A percentile compares a stretch with the other conserved stretches of the same genome.
Evolutionary conservation across 805 yeast genomes (phyloP).

Genomic region (Candida rishiriensis): DNA sequence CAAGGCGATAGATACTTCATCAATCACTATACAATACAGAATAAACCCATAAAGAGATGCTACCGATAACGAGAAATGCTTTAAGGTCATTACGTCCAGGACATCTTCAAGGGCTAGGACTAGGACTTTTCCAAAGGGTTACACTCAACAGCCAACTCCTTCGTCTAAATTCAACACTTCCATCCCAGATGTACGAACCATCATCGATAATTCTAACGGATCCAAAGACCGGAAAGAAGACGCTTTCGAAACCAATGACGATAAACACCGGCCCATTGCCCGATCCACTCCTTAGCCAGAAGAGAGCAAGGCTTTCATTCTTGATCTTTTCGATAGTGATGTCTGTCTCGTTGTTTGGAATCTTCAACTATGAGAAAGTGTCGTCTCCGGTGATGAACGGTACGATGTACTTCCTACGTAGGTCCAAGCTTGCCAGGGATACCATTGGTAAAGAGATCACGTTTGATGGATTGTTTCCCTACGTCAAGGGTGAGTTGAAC

Average conservation of each 20-base stretch:
- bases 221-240: conserved; percentile 18
- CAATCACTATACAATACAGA: too few species aligned
- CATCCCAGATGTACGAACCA: conserved; percentile 18
- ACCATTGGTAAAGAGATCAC: conserved; percentile 71
- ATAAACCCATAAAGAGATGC: too few species aligned
- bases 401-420: conserved; percentile 77
- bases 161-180: neutral
- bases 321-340: conserved; percentile 48
- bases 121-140: too few species aligned
- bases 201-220: conserved; percentile 16
- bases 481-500: conserved; percentile 83
- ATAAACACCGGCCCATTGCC: conserved; percentile 74
- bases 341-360: conserved; percentile 53
- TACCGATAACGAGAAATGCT: too few species aligned
- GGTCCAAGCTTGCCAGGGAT: conserved; percentile 61
- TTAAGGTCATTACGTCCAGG: too few species aligned
- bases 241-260: conserved; percentile 43
- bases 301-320: conserved; percentile 51
- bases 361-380: conserved; percentile 90
- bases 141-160: too few species aligned
- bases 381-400: conserved; percentile 86
- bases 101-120: too few species aligned
- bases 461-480: conserved; percentile 73
- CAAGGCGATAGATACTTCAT: too few species aligned
- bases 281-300: conserved; percentile 59